Base-by-base conservation (phyloP, 129 eudicot species). In the Ambrosia trifida region DNA sequence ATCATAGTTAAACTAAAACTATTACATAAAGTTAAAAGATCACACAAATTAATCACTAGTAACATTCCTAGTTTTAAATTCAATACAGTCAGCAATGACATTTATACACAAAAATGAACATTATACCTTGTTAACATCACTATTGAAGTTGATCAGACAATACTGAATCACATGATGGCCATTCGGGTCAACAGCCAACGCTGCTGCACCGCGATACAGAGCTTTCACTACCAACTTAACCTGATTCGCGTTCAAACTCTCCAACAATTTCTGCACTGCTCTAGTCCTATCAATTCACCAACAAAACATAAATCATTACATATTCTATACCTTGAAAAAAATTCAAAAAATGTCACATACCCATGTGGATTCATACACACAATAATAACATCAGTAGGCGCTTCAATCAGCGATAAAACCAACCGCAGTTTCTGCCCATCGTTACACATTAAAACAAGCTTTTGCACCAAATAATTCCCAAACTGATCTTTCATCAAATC, bases 81-180 rank as follows among this genome's bases (percentile, higher is more conserved):
- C 43, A 10, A 61, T n/a, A 61, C 44, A 3, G 13, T 54, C 33
- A 14, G 20, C 17, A 31, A 20, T 59, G 32, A 72, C 44, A 30
- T n/a, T 44, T 20, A 16, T 20, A 72, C 45, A 59, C 54, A 43
- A 59, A 41, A 41, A 72, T n/a, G 40, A 12, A 72, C 4, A 30
- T 41, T 11, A 12, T 78, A 87, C 96, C 94, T 83, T 74, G 73
- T 80, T 81, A 72, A 79, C 33, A 64, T 86, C 90, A 52, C 63
- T 31, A 17, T 86, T 31, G 78, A 78, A 90, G 50, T 81, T 65
- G 19, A 69, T 65, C 64, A 90, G 47, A 67, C 96, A 90, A 61
- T 64, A 69, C 70, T 83, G 85, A 51, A 90, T 81, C 14, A 90
- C 95, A 79, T 85, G 94, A 76, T 87, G 85, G 43, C 96, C 96